Percentiles rank a stretch among this genome's conserved stretches.
Conservation (phyloP, 2,329 filamentous ascomycete genomes). For the Colletotrichum sidae region DNA sequence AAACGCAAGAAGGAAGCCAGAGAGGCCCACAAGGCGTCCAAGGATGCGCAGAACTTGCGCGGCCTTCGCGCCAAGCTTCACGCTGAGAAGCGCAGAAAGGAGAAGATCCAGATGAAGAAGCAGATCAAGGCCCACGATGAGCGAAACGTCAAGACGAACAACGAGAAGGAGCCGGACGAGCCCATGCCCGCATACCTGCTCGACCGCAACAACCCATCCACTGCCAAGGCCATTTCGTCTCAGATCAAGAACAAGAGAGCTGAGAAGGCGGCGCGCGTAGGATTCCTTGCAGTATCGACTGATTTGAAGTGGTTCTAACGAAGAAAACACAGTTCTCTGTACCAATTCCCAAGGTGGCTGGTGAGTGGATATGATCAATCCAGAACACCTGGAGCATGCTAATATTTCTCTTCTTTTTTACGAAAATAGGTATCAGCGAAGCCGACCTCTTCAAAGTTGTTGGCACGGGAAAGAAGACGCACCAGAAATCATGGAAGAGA, state of each 20-base stretch:
- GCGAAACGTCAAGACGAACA: constrained; percentile 91
- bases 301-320: neutral
- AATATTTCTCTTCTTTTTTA: too few relatives aligned
- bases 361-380: constrained; percentile 57
- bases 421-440: constrained; percentile 77
- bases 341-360: constrained; percentile 85
- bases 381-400: neutral
- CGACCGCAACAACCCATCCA: constrained; percentile 74
- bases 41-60: constrained; percentile 92
- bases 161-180: constrained; percentile 81
- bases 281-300: neutral
- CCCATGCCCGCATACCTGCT: constrained; percentile 94
- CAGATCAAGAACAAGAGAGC: constrained; percentile 96
- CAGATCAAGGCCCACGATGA: constrained; percentile 95
- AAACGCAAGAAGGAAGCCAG: constrained; percentile 87
- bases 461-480: constrained; percentile 94
- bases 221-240: constrained; percentile 77
- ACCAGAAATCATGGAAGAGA: constrained; percentile 84
- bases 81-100: constrained; percentile 91
- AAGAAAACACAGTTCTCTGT: constrained; percentile 75
- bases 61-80: constrained; percentile 93
- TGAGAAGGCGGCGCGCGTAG: constrained; percentile 83
- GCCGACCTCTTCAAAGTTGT: constrained; percentile 99
- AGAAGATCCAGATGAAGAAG: constrained; percentile 99
- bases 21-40: constrained; percentile 87